phyloP scores from a whole-genome alignment of 2,329 filamentous ascomycete genomes.

The Monilinia laxa region DNA sequence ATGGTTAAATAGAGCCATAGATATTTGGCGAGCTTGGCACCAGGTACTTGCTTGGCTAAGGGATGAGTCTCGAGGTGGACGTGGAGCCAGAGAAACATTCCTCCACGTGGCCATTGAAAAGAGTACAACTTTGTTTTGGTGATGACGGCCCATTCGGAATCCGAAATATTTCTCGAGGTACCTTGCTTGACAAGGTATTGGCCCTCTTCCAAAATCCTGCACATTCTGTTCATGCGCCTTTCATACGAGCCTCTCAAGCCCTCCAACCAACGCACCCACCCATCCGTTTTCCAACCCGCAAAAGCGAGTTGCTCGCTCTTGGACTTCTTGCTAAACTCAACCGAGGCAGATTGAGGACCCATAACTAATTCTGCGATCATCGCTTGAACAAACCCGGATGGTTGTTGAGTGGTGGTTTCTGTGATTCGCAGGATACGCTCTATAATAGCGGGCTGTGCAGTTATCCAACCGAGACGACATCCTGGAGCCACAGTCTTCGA shows the following conservation, averaged over 20 bases:
- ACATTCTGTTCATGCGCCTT: constrained; percentile 80
- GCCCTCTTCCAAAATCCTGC: constrained; percentile 66
- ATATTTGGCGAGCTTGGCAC: constrained; percentile 58
- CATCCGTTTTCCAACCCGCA: constrained; percentile 73
- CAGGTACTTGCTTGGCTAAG: constrained; percentile 56
- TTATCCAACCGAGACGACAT: constrained; percentile 87
- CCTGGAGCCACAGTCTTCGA: constrained; percentile 91
- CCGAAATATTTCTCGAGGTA: constrained; percentile 53
- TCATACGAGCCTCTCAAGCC: constrained; percentile 83
- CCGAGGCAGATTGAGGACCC: constrained; percentile 60
- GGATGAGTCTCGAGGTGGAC: constrained; percentile 73
- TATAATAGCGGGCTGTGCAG: constrained; percentile 74
- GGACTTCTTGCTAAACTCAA: constrained; percentile 45
- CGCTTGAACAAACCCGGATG: constrained; percentile 85
- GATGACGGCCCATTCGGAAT: constrained; percentile 71
- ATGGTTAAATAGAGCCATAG: constrained; percentile 71
- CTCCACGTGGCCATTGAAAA: constrained; percentile 78
- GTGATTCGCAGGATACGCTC: constrained; percentile 73
- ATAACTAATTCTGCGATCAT: constrained; percentile 77
- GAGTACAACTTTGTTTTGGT: constrained; percentile 72
- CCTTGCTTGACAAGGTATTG: constrained; percentile 64
- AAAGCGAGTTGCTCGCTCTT: constrained; percentile 41
- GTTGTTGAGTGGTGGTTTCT: constrained; percentile 77
- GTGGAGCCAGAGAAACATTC: constrained; percentile 89
- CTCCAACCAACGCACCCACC: constrained; percentile 89